A percentile compares a stretch with the other conserved stretches of the same genome.
phyloP scores from a whole-genome alignment of 495 filamentous ascomycete genomes.

The Neurospora intermedia region DNA sequence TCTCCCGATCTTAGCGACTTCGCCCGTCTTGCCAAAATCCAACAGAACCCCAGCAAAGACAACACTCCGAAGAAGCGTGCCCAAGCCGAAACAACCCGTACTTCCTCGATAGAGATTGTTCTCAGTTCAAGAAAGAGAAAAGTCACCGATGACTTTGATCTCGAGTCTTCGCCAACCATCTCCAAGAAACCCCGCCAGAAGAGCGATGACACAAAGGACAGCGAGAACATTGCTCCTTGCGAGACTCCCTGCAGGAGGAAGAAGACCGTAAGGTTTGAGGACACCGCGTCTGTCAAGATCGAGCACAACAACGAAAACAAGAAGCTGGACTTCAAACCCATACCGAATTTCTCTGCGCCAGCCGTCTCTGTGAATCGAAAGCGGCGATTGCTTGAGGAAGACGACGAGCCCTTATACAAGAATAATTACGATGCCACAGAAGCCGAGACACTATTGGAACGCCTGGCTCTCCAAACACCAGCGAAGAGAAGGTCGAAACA shows the following conservation, averaged over 20 bases:
- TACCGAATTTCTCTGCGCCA: not conserved
- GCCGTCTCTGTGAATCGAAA: slow-evolving; percentile 11
- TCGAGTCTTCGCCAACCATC: slow-evolving; percentile 1
- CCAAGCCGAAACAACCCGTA: slow-evolving; percentile 6
- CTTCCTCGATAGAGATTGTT: slow-evolving; percentile 23
- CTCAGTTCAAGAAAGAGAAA: slow-evolving; percentile 22
- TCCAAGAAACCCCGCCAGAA: slow-evolving; percentile 18
- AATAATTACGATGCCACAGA: slow-evolving; percentile 3
- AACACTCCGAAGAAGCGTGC: slow-evolving; percentile 5
- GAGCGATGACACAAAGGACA: slow-evolving; percentile 1
- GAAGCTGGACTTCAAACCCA: not conserved
- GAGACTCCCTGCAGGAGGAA: slow-evolving; percentile 9
- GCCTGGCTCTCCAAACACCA: slow-evolving; percentile 27
- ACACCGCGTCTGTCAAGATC: slow-evolving; percentile 4
- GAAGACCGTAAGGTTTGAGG: slow-evolving; percentile 21
- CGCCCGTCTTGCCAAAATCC: slow-evolving; percentile 30
- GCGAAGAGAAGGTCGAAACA: slow-evolving; percentile 8
- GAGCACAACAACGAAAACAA: not conserved
- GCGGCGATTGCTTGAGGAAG: slow-evolving; percentile 7
- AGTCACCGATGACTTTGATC: slow-evolving; percentile 14
- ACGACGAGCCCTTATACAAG: slow-evolving; percentile 5
- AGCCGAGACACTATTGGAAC: slow-evolving; percentile 27
- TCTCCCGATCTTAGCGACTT: slow-evolving; percentile 23
- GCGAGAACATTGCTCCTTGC: slow-evolving; percentile 1
- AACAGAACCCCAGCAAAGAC: slow-evolving; percentile 23